phyloP scores from a whole-genome alignment of 2,329 filamentous ascomycete genomes.

The Cladosporium sp. region DNA sequence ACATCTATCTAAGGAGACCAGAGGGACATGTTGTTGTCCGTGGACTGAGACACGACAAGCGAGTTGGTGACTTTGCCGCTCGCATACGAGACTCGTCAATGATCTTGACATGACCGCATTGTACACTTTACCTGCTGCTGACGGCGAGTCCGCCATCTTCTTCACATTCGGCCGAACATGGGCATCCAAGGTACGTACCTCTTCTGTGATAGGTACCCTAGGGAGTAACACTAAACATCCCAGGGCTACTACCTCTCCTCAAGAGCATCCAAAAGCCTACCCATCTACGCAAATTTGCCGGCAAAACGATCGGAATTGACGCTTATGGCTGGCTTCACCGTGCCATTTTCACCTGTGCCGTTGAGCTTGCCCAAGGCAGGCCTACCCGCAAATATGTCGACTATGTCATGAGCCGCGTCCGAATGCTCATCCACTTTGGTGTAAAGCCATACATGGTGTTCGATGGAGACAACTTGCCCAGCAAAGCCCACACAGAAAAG shows the following conservation, averaged over 20 bases:
- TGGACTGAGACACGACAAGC: background rate
- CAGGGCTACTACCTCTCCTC: slow-evolving; percentile 82
- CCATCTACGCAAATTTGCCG: slow-evolving; percentile 79
- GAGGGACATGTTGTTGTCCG: too few relatives aligned
- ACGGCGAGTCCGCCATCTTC: background rate
- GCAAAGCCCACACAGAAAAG: slow-evolving; percentile 83
- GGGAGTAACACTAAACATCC: background rate
- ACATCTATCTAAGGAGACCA: too few relatives aligned
- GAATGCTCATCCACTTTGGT: slow-evolving; percentile 91
- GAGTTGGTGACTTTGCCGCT: slow-evolving; percentile 3
- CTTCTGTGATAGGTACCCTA: background rate
- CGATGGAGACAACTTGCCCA: slow-evolving; percentile 91
- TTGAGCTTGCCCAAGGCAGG: slow-evolving; percentile 83
- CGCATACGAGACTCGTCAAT: background rate
- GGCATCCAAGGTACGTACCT: slow-evolving; percentile 34
- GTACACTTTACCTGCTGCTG: background rate
- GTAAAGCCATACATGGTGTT: slow-evolving; percentile 95
- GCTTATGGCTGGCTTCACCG: slow-evolving; percentile 98
- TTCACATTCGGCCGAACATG: slow-evolving; percentile 20
- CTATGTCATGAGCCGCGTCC: slow-evolving; percentile 83
- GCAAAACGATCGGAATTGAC: slow-evolving; percentile 89
- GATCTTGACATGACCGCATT: background rate
- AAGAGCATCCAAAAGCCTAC: slow-evolving; percentile 94
- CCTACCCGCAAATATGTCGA: slow-evolving; percentile 87
- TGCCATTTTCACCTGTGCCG: slow-evolving; percentile 82